These are phyloP conservation scores for Penicillium steckii DNA, from an alignment of 495 filamentous ascomycete species.

Conservation along the genomic window DNA sequence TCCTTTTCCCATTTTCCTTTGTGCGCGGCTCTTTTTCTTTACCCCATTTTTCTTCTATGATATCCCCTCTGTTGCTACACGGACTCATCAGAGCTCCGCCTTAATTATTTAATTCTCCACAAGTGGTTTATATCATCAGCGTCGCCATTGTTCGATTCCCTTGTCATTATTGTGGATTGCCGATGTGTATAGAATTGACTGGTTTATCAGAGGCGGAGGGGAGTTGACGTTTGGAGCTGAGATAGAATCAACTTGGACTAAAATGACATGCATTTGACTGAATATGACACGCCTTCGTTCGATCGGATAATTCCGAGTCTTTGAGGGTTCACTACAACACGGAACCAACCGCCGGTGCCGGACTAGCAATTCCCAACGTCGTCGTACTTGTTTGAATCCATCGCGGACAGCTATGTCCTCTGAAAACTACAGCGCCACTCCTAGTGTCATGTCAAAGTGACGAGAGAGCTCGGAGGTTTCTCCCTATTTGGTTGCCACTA, in stretches of 20 bases:
- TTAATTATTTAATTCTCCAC: constrained; percentile 30
- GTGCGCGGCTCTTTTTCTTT: constrained; percentile 14
- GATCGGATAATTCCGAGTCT: not conserved
- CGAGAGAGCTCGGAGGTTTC: not conserved
- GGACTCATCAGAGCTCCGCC: constrained; percentile 25
- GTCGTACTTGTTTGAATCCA: not conserved
- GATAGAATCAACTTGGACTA: constrained; percentile 14
- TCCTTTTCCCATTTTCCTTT: constrained; percentile 20
- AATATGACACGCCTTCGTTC: constrained; percentile 15
- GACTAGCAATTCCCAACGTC: not conserved
- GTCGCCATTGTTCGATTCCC: constrained; percentile 20
- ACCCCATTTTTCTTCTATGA: constrained; percentile 30
- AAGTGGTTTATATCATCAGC: constrained; percentile 24
- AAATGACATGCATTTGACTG: constrained; percentile 19
- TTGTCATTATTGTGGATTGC: constrained; percentile 19
- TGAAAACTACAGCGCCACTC: not conserved
- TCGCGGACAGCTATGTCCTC: not conserved
- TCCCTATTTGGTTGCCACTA: not conserved
- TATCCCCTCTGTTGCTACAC: constrained; percentile 34
- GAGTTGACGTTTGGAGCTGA: constrained; percentile 6
- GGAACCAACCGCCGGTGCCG: constrained; percentile 14
- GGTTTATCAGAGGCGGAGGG: constrained; percentile 9
- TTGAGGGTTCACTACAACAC: not conserved
- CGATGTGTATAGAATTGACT: constrained; percentile 22
- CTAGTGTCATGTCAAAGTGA: constrained; percentile 1